These are phyloP conservation scores for Whalleya microplaca DNA, from an alignment of 2,329 filamentous ascomycete species.

Conservation along the genomic window DNA sequence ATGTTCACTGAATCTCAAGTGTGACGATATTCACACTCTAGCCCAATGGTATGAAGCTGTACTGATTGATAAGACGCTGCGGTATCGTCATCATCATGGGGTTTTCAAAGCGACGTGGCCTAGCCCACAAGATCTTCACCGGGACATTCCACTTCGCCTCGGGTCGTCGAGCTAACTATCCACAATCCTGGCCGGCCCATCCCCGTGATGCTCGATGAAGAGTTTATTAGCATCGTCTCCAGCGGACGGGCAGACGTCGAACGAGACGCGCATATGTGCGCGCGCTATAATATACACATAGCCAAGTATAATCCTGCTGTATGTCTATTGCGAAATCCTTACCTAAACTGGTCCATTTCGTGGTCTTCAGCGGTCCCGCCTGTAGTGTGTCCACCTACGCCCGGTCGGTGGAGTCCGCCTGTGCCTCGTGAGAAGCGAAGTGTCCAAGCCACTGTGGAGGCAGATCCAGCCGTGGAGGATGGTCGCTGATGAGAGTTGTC, in stretches of 20 bases:
- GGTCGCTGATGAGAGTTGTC: neutral
- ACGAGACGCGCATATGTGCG: neutral
- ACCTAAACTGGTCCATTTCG: neutral
- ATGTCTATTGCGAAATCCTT: no score
- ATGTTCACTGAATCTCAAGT: no score
- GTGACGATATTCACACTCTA: no score
- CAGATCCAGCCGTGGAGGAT: neutral
- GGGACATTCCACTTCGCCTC: neutral
- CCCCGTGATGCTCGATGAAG: neutral
- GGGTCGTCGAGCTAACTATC: neutral
- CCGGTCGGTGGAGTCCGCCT: neutral
- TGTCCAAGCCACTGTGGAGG: no score
- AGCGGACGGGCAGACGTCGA: neutral
- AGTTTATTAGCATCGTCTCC: neutral
- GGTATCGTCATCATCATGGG: neutral
- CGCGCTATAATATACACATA: neutral
- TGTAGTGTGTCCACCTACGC: neutral
- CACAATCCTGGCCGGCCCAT: neutral
- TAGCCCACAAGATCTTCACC: neutral
- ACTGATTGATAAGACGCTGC: neutral
- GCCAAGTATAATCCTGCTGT: neutral
- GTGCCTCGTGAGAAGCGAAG: neutral
- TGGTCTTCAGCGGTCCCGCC: neutral
- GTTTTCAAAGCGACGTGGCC: neutral
- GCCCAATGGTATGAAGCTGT: no score